Conservation (phyloP, 495 filamentous ascomycete genomes). For the Thermochaetoides thermophila region DNA sequence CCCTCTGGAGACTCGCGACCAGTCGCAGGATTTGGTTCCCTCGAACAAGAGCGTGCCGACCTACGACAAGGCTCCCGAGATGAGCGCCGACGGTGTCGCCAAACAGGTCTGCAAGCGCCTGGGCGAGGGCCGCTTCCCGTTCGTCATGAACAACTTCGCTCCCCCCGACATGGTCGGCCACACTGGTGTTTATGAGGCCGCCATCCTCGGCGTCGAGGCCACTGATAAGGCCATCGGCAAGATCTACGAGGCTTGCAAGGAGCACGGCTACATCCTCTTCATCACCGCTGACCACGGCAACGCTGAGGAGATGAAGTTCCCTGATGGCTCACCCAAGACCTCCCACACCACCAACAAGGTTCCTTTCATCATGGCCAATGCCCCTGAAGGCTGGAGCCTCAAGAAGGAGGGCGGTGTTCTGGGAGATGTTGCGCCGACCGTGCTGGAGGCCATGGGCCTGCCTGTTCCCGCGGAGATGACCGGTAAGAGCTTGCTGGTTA, state of each 20-base stretch:
- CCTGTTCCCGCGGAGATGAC: slow-evolving; percentile 85
- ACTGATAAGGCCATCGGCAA: slow-evolving; percentile 89
- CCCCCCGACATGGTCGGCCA: slow-evolving; percentile 99
- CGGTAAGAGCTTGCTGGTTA: slow-evolving; percentile 68
- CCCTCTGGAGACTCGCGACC: slow-evolving; percentile 65
- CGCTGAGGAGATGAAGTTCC: slow-evolving; percentile 97
- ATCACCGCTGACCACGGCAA: slow-evolving; percentile 95
- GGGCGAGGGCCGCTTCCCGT: slow-evolving; percentile 66
- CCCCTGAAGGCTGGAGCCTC: slow-evolving; percentile 75
- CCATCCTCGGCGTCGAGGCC: slow-evolving; percentile 66
- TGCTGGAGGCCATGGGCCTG: slow-evolving; percentile 82
- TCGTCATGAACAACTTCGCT: slow-evolving; percentile 99
- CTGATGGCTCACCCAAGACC: slow-evolving; percentile 90
- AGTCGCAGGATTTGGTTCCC: slow-evolving; percentile 42
- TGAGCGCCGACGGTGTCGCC: slow-evolving; percentile 81
- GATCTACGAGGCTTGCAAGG: slow-evolving; percentile 85
- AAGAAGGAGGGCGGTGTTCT: slow-evolving; percentile 73
- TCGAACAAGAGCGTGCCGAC: slow-evolving; percentile 73
- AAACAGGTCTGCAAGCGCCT: slow-evolving; percentile 77
- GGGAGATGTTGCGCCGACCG: slow-evolving; percentile 88
- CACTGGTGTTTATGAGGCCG: slow-evolving; percentile 94
- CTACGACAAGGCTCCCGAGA: slow-evolving; percentile 91
- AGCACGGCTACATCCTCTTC: slow-evolving; percentile 80
- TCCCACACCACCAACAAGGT: slow-evolving; percentile 96
- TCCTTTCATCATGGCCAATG: slow-evolving; percentile 95